Conservation (phyloP, 768 basidiomycete genomes). For the Phylloporus sp. region DNA sequence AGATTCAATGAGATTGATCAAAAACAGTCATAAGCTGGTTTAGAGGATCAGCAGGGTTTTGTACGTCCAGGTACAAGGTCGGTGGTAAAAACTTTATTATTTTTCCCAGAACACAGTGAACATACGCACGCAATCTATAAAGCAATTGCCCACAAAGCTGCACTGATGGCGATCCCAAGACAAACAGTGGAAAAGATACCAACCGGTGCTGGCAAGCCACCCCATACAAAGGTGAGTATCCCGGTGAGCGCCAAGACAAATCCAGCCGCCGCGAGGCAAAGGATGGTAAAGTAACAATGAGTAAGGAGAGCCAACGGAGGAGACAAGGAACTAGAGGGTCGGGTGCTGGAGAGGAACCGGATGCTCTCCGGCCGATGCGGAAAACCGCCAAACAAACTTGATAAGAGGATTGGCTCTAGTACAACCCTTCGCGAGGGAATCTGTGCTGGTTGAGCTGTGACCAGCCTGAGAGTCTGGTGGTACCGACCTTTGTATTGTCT, state of each 20-base stretch:
- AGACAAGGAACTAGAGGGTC: not conserved
- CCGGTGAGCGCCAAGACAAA: constrained; percentile 26
- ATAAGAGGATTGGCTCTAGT: constrained; percentile 12
- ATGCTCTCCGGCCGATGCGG: not conserved
- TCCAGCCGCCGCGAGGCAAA: constrained; percentile 21
- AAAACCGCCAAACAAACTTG: not conserved
- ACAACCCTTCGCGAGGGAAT: constrained; percentile 12
- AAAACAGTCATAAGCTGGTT: constrained; percentile 2
- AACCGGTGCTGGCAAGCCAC: constrained; percentile 18
- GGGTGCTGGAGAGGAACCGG: not conserved
- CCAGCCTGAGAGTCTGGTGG: not conserved
- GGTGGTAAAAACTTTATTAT: not conserved
- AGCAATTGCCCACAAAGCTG: constrained; percentile 25
- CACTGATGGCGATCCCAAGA: constrained; percentile 18
- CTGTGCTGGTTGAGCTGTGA: constrained; percentile 7
- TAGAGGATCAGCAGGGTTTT: not conserved
- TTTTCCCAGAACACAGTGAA: not conserved
- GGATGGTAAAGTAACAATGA: constrained; percentile 25
- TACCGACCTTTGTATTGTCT: constrained; percentile 16
- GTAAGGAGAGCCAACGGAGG: constrained; percentile 20
- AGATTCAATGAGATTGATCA: not conserved
- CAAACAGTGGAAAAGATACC: constrained; percentile 28
- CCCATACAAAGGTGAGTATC: constrained; percentile 26
- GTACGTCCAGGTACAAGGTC: not conserved
- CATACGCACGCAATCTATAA: constrained; percentile 5